These are phyloP conservation scores for Paracorniculantispora psalliotae DNA, from an alignment of 2,329 filamentous ascomycete species.

Conservation along the genomic window DNA sequence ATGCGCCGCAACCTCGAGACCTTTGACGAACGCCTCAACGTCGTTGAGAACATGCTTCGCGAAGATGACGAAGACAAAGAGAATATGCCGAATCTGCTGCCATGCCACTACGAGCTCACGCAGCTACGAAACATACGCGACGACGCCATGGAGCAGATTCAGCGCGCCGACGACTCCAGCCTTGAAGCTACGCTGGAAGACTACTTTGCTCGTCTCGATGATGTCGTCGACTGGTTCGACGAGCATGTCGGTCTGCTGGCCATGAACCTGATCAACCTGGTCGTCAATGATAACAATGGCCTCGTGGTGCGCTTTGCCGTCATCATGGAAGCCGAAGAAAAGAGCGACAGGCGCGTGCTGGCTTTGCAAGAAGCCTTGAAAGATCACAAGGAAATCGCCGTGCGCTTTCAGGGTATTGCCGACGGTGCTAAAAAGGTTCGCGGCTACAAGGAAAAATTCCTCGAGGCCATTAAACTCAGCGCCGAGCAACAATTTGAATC, in stretches of 20 bases:
- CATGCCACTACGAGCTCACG: conserved; percentile 87
- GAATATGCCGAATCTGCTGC: conserved; percentile 86
- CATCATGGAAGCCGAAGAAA: conserved; percentile 92
- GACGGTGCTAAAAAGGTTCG: conserved; percentile 86
- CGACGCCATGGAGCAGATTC: conserved; percentile 94
- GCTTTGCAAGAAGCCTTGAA: conserved; percentile 91
- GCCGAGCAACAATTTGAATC: conserved; percentile 70
- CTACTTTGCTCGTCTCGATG: conserved; percentile 82
- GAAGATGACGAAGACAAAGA: conserved; percentile 82
- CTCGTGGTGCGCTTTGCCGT: conserved; percentile 88
- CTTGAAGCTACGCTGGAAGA: conserved; percentile 81
- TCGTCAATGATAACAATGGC: conserved; percentile 80
- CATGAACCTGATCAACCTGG: conserved; percentile 81
- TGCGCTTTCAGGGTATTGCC: conserved; percentile 90
- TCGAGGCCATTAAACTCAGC: conserved; percentile 70
- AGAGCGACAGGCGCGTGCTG: conserved; percentile 85
- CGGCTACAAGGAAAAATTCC: conserved; percentile 95
- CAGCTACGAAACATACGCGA: conserved; percentile 90
- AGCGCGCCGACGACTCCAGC: conserved; percentile 65
- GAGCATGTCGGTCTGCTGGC: conserved; percentile 87
- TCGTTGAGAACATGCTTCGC: conserved; percentile 71
- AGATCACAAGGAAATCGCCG: conserved; percentile 91
- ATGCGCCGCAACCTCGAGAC: conserved; percentile 89
- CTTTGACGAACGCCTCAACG: conserved; percentile 72
- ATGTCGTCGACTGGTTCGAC: conserved; percentile 90